These are phyloP conservation scores for Beauveria varroae DNA, from an alignment of 2,329 filamentous ascomycete species.

Conservation along the genomic window DNA sequence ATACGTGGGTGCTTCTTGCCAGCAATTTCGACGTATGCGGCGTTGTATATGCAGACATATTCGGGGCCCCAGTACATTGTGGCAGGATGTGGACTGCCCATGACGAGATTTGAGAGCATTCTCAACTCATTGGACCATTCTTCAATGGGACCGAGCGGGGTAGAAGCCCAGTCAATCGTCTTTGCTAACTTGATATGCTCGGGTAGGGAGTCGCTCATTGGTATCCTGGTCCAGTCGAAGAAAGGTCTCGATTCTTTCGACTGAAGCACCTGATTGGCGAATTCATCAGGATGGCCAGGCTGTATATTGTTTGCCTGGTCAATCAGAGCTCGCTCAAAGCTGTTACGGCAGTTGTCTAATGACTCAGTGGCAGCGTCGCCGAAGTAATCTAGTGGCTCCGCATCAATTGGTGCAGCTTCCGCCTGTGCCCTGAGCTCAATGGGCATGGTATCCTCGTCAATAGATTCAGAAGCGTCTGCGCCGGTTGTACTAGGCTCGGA, in stretches of 20 bases:
- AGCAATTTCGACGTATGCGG: slow-evolving; percentile 62
- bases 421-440: background rate
- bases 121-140: slow-evolving; percentile 64
- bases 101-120: slow-evolving; percentile 73
- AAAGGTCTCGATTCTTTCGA: slow-evolving; percentile 37
- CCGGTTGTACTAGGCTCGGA: slow-evolving; percentile 24
- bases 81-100: slow-evolving; percentile 68
- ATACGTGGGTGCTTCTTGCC: slow-evolving; percentile 68
- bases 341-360: slow-evolving; percentile 15
- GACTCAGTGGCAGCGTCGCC: slow-evolving; percentile 22
- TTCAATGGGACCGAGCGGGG: slow-evolving; percentile 67
- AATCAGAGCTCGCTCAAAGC: background rate
- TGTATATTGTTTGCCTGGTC: background rate
- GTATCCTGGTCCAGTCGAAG: slow-evolving; percentile 77
- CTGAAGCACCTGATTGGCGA: slow-evolving; percentile 34
- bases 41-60: slow-evolving; percentile 62
- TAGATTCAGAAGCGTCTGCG: slow-evolving; percentile 15
- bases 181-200: slow-evolving; percentile 67
- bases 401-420: slow-evolving; percentile 19
- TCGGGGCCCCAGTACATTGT: slow-evolving; percentile 76
- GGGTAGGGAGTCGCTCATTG: slow-evolving; percentile 54
- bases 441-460: background rate
- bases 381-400: slow-evolving; percentile 35
- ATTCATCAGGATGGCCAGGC: slow-evolving; percentile 32
- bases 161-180: slow-evolving; percentile 64